Percentiles rank a stretch among this genome's conserved stretches.
Evolutionary conservation across 129 eudicot species (phyloP).

Genomic region (Artemisia tridentata): DNA sequence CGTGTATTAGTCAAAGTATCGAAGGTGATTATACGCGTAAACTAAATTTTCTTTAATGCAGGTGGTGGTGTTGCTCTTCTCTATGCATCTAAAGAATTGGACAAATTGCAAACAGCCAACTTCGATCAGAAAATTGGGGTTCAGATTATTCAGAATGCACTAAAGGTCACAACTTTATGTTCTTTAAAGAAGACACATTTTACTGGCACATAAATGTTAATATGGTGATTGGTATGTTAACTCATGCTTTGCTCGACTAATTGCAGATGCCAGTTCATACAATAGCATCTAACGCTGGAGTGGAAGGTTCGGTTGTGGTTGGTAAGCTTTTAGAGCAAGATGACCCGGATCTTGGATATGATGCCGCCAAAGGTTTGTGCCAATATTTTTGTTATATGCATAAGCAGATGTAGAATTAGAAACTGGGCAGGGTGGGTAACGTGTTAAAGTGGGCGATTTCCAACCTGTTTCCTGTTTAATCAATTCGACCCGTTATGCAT

Average conservation of each 20-base stretch:
- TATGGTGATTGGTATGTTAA: no score
- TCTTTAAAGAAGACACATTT: no score
- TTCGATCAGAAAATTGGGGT: slow-evolving; percentile 90
- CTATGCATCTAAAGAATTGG: slow-evolving; percentile 75
- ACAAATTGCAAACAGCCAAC: slow-evolving; percentile 62
- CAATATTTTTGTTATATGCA: neutral
- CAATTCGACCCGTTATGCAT: no score
- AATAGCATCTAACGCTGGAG: slow-evolving; percentile 83
- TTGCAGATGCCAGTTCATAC: slow-evolving; percentile 77
- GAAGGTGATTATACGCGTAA: no score
- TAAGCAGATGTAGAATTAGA: neutral
- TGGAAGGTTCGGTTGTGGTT: slow-evolving; percentile 80
- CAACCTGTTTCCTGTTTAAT: neutral
- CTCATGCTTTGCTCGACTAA: neutral
- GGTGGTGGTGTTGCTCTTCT: slow-evolving; percentile 95
- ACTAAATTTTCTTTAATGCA: slow-evolving; percentile 14
- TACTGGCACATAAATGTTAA: no score
- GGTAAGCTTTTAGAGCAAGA: slow-evolving; percentile 88
- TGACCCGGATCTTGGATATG: slow-evolving; percentile 79
- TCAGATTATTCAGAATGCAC: slow-evolving; percentile 75
- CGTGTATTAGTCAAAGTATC: no score
- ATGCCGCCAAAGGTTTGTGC: slow-evolving; percentile 76
- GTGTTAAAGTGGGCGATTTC: neutral
- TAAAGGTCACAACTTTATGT: slow-evolving; percentile 41
- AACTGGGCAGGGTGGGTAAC: neutral